These are phyloP conservation scores for Pseudogymnoascus verrucosus DNA, from an alignment of 2,329 filamentous ascomycete species.

Conservation along the genomic window DNA sequence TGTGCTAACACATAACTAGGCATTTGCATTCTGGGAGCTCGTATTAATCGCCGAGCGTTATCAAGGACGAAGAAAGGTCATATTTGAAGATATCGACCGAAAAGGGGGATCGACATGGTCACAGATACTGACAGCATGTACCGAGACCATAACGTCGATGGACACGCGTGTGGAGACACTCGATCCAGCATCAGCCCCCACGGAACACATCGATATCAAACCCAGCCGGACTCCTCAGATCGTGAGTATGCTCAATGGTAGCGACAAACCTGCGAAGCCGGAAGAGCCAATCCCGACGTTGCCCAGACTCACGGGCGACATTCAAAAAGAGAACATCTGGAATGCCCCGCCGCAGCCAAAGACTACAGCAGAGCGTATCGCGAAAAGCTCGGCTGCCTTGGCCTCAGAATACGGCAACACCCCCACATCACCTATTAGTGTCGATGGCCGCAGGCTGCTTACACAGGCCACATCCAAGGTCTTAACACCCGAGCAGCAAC, in stretches of 20 bases:
- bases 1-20: slow-evolving; percentile 34
- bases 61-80: slow-evolving; percentile 65
- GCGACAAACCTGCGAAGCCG: slow-evolving; percentile 21
- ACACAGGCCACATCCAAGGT: slow-evolving; percentile 26
- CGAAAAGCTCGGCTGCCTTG: slow-evolving; percentile 20
- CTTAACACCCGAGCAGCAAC: slow-evolving; percentile 42
- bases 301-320: slow-evolving; percentile 21
- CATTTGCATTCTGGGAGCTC: slow-evolving; percentile 89
- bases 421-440: slow-evolving; percentile 19
- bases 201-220: slow-evolving; percentile 39
- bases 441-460: slow-evolving; percentile 37
- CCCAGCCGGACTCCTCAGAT: slow-evolving; percentile 28
- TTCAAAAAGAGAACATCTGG: slow-evolving; percentile 23
- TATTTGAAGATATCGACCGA: slow-evolving; percentile 83
- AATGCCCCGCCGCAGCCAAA: slow-evolving; percentile 15
- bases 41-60: slow-evolving; percentile 70
- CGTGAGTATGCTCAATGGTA: slow-evolving; percentile 10
- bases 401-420: slow-evolving; percentile 18
- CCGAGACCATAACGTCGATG: slow-evolving; percentile 61
- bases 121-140: slow-evolving; percentile 63
- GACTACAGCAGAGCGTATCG: slow-evolving; percentile 14
- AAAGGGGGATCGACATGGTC: slow-evolving; percentile 73
- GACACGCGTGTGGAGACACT: slow-evolving; percentile 49
- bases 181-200: slow-evolving; percentile 23
- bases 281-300: slow-evolving; percentile 15